Evolutionary conservation across 2,329 filamentous ascomycete species (phyloP).

Genomic region (Sclerotinia sclerotiorum): DNA sequence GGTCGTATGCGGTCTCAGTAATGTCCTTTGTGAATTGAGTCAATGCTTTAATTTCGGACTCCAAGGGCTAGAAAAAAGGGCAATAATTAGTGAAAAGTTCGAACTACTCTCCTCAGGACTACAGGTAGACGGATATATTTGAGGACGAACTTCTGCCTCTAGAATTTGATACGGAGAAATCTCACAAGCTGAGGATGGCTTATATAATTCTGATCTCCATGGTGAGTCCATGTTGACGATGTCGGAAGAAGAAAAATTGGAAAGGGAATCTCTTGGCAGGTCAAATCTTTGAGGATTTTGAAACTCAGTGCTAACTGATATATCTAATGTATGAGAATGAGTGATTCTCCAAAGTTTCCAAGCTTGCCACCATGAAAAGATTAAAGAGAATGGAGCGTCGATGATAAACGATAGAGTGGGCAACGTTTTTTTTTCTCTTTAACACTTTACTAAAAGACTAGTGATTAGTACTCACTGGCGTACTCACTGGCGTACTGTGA

Average conservation of each 20-base stretch:
- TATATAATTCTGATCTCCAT: constrained; percentile 31
- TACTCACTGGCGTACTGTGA: background rate
- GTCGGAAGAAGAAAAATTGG: background rate
- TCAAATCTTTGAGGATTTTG: background rate
- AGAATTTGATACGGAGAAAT: constrained; percentile 29
- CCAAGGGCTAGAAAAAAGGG: constrained; percentile 27
- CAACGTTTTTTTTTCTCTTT: background rate
- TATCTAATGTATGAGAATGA: background rate
- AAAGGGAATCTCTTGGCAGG: background rate
- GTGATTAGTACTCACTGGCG: background rate
- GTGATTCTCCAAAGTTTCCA: background rate
- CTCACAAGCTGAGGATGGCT: constrained; percentile 34
- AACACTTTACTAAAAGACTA: constrained; percentile 9
- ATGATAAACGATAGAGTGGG: background rate
- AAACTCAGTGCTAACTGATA: background rate
- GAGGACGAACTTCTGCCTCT: constrained; percentile 31
- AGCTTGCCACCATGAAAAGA: background rate
- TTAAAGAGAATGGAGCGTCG: background rate
- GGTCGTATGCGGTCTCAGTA: constrained; percentile 34
- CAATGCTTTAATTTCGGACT: constrained; percentile 30
- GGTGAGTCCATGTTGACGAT: constrained; percentile 28
- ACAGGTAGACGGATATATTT: constrained; percentile 18
- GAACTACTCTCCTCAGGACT: background rate
- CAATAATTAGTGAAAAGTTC: constrained; percentile 25
- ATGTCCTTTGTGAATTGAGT: constrained; percentile 30